Base-by-base conservation (phyloP, 441 rosid species). In the Populus tomentosa region DNA sequence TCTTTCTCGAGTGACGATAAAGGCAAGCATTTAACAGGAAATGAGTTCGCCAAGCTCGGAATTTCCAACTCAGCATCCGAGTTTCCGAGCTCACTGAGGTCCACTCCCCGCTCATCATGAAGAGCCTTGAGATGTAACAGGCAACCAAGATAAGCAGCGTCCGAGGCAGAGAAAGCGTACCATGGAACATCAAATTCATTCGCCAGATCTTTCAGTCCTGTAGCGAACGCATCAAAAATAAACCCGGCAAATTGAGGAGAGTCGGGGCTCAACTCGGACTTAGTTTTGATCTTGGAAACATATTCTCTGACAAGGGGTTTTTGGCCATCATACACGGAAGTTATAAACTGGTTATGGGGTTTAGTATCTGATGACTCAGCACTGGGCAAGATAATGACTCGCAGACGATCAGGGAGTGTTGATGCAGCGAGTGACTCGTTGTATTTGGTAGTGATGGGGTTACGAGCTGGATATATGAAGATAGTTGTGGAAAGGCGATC, bases 141-240 rank as follows among this genome's bases (percentile, higher is more conserved):
- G n/a, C 86, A 28, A 2, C 87, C 85, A 0, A 89, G 84, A 72
- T 73, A 82, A 53, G 83, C 80, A 0, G 90, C 90, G 59, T 83
- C 67, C 0, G 90, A 77, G 1, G 90, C 73, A 62, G 71, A 89
- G 70, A 84, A 79, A 33, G 85, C 9, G 18, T 89, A 88, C 35
- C 46, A 71, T 1, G 91, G 90, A 36, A 82, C 73, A 0, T 80
- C 75, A 36, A 86, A 77, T 0, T 87, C 87, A 16, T 77, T 7
- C 6, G 91, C 87, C 32, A 89, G 67, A n/a, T 89, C 90, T 0
- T 84, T 75, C 82, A 89, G 78, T 7, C 78, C 1, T 0, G 65
- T 33, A 38, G 84, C 82, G 61, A 85, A 84, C 87, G 86, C 81
- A 72, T 84, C 92, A 10, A 88, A 35, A 16, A 90, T 82, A 63